Evolutionary conservation across 805 yeast species (phyloP), one percentile per base, ranked within the genome.

Genomic region (Nakazawaea siamensis): DNA sequence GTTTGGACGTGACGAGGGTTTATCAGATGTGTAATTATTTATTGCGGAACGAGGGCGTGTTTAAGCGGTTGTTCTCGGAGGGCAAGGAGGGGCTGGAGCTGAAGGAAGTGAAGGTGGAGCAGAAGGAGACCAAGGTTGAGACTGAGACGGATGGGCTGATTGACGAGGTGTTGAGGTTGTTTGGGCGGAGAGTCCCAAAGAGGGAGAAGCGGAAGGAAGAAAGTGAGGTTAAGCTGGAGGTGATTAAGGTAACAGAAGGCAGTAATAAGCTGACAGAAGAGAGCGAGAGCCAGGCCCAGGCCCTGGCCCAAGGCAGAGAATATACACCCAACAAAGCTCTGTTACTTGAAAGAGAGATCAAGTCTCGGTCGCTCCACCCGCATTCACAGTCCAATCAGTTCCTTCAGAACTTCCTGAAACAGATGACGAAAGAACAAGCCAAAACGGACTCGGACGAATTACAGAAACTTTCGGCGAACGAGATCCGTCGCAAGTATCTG

Each of bases 1-100:
- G 31, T 24, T 31, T 21, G 13, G 28, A 31, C 23, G 31, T 29
- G n/a, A 13, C 34, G 3, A 37, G 29, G 26, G 16, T 37, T 9
- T 25, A 24, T 25, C 40, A 37, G 19, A 25, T 37, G 40, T 37
- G 40, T 20, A 26, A 33, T 32, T n/a, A 24, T 13, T 27, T 37
- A n/a, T n/a, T 14, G 20, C 19, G 20, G 10, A 20, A 29, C 16
- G 31, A 16, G 17, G 21, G 15, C 11, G 8, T 28, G 15, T 30
- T 30, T 4, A 24, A 18, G 21, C 19, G 24, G 12, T 15, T 30
- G 12, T 20, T 26, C 28, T 23, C 11, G 10, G 15, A 31, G 5
- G 35, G 27, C n/a, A 27, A 31, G 11, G 17, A 31, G 25, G 27
- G 21, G 24, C 14, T 35, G 12, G 31, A 31, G 16, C 26, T 20